phyloP scores from a whole-genome alignment of 495 filamentous ascomycete genomes.

The Aspergillus cavernicola region DNA sequence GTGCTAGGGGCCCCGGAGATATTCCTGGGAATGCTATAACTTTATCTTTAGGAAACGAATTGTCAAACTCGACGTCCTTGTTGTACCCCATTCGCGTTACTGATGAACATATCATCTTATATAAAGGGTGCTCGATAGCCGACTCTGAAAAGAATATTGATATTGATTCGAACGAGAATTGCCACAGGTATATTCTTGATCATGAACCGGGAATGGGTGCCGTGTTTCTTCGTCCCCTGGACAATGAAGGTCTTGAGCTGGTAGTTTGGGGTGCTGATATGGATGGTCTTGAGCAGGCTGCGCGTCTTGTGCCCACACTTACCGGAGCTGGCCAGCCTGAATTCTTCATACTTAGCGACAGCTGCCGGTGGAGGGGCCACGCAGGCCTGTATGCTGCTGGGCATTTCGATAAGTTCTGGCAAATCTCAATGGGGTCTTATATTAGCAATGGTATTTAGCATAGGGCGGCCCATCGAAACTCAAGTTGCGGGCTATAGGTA shows the following conservation, averaged over 20 bases:
- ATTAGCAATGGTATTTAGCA: constrained; percentile 5
- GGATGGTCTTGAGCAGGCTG: constrained; percentile 44
- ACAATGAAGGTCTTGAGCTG: constrained; percentile 46
- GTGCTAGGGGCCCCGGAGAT: neutral
- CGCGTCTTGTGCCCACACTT: constrained; percentile 53
- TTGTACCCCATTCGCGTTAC: constrained; percentile 20
- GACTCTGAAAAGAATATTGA: neutral
- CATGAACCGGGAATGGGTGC: constrained; percentile 39
- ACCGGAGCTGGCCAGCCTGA: constrained; percentile 60
- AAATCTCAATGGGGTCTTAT: constrained; percentile 33
- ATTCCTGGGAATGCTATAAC: constrained; percentile 32
- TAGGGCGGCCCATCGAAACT: neutral
- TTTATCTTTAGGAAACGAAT: constrained; percentile 23
- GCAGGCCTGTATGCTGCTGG: constrained; percentile 53
- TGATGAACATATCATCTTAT: constrained; percentile 12
- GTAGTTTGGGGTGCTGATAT: constrained; percentile 53
- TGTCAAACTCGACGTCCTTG: neutral
- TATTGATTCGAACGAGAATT: neutral
- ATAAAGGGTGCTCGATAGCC: neutral
- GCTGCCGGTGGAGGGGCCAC: constrained; percentile 47
- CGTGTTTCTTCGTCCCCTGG: constrained; percentile 46
- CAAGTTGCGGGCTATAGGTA: neutral
- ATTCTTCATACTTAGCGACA: constrained; percentile 45
- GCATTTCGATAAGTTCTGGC: constrained; percentile 53
- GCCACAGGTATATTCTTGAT: constrained; percentile 12